Conservation (phyloP, 768 basidiomycete genomes). For the Rhodotorula kratochvilovae region DNA sequence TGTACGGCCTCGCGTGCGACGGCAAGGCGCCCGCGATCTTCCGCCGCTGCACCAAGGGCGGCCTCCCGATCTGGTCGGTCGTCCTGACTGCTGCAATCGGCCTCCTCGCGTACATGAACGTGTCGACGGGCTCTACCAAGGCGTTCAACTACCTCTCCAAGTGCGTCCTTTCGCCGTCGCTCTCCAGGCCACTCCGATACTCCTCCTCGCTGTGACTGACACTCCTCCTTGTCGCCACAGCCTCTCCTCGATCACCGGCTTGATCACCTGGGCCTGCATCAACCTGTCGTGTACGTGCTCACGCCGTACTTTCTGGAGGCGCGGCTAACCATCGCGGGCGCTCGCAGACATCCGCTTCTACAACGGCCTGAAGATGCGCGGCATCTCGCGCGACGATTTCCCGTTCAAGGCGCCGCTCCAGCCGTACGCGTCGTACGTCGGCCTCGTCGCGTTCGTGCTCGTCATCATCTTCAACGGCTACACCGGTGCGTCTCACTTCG, state of each 20-base stretch:
- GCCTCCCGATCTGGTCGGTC: slow-evolving; percentile 72
- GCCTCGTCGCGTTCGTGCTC: slow-evolving; percentile 36
- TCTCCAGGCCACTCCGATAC: neutral
- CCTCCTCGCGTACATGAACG: slow-evolving; percentile 64
- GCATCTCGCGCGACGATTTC: slow-evolving; percentile 64
- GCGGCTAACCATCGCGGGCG: too few species aligned
- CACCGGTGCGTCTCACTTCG: neutral
- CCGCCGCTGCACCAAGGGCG: slow-evolving; percentile 57
- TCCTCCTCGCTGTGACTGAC: too few species aligned
- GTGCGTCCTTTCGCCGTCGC: neutral
- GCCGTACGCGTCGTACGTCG: slow-evolving; percentile 50
- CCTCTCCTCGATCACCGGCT: slow-evolving; percentile 37
- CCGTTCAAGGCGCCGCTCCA: slow-evolving; percentile 65
- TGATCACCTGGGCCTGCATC: slow-evolving; percentile 80
- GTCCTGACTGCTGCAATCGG: slow-evolving; percentile 62
- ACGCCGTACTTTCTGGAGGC: too few species aligned
- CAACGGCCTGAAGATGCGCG: slow-evolving; percentile 71
- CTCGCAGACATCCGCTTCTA: slow-evolving; percentile 65
- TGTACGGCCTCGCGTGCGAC: slow-evolving; percentile 75
- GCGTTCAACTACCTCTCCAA: slow-evolving; percentile 35
- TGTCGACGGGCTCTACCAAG: slow-evolving; percentile 47
- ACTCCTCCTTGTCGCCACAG: too few species aligned
- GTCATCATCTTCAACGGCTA: slow-evolving; percentile 40
- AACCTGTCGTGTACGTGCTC: slow-evolving; percentile 56
- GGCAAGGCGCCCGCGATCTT: slow-evolving; percentile 83